phyloP scores from a whole-genome alignment of 305 asterid genomes.

The Fraxinus ornus region DNA sequence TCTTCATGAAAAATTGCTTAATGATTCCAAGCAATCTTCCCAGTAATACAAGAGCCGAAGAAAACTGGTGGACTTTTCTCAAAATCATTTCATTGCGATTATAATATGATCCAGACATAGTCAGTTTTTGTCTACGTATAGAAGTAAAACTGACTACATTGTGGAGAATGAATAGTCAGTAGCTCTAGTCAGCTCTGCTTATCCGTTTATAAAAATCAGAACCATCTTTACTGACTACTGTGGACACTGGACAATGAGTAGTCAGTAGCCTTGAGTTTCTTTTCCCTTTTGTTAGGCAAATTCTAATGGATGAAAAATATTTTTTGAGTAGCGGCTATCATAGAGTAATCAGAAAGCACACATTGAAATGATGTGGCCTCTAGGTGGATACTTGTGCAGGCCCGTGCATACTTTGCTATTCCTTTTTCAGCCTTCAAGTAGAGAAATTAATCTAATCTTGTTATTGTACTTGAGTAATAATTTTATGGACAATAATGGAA shows the following conservation, averaged over 20 bases:
- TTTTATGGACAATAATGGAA: background rate
- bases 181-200: background rate
- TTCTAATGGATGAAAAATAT: background rate
- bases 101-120: background rate
- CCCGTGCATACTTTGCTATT: background rate
- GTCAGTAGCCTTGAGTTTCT: background rate
- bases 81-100: background rate
- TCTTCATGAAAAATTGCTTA: background rate
- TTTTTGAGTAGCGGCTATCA: background rate
- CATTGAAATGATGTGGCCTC: background rate
- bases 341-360: background rate
- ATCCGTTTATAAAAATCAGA: background rate
- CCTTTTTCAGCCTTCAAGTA: background rate
- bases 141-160: background rate
- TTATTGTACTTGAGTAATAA: constrained; percentile 4
- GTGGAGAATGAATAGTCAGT: background rate
- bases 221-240: background rate
- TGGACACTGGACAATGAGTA: background rate
- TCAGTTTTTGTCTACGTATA: background rate
- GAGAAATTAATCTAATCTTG: background rate
- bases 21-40: background rate
- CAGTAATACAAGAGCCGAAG: background rate
- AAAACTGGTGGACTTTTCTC: background rate
- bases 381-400: background rate
- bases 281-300: background rate